Conservation (phyloP, 306 rosid species). For the Begonia peltatifolia region DNA sequence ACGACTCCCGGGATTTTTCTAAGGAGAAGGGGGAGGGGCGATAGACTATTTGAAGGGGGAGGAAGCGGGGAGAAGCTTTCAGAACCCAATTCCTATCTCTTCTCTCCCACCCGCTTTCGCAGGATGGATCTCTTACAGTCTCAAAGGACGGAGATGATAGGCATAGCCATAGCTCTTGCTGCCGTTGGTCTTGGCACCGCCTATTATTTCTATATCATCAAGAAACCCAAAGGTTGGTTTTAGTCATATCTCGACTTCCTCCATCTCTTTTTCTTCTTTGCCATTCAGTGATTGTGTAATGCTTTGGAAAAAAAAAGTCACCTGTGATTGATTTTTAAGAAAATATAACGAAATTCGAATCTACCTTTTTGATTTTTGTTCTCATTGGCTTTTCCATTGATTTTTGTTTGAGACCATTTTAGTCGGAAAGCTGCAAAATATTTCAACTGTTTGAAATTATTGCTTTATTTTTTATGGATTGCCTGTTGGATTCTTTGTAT, state of each 20-base stretch:
- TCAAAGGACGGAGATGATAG: slow-evolving; percentile 34
- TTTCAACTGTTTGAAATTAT: not conserved
- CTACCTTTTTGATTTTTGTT: too few relatives aligned
- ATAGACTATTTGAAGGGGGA: too few relatives aligned
- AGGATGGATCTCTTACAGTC: slow-evolving; percentile 21
- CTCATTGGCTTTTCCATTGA: too few relatives aligned
- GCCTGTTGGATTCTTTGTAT: not conserved
- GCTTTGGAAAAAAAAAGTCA: not conserved
- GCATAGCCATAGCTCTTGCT: slow-evolving; percentile 32
- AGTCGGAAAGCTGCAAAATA: too few relatives aligned
- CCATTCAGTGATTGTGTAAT: not conserved
- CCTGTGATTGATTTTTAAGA: not conserved
- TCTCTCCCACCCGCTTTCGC: not conserved
- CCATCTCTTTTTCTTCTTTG: not conserved
- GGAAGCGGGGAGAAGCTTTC: not conserved
- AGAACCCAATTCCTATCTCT: too few relatives aligned
- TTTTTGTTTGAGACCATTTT: too few relatives aligned
- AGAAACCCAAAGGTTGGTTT: slow-evolving; percentile 33
- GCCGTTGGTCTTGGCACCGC: slow-evolving; percentile 44
- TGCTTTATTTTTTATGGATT: not conserved
- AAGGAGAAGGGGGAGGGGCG: too few relatives aligned
- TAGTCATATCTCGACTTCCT: not conserved
- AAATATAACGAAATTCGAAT: not conserved
- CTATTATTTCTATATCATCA: slow-evolving; percentile 43
- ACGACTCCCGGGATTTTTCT: too few relatives aligned